Percentiles rank a stretch among this genome's conserved stretches.
Evolutionary conservation across 352 stramenopile species (phyloP).

Genomic region (Pythium coloratum): DNA sequence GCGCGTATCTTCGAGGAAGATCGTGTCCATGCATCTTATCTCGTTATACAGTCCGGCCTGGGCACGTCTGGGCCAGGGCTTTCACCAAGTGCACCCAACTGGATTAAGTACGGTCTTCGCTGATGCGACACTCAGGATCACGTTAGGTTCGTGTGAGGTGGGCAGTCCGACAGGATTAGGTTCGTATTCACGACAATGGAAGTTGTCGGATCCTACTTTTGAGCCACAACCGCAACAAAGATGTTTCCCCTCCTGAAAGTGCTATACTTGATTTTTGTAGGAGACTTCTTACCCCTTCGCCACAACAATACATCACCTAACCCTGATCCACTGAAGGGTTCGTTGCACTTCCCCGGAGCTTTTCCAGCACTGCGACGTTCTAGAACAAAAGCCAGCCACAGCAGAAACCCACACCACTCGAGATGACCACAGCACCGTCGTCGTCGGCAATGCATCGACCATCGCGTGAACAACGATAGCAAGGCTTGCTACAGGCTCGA

Average conservation of each 20-base stretch:
- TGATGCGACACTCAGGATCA: background rate
- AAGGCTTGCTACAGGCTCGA: background rate
- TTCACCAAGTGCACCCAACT: no score
- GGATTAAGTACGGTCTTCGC: no score
- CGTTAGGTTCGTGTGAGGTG: conserved; percentile 17
- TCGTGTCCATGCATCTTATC: no score
- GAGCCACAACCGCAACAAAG: conserved; percentile 29
- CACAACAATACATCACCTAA: conserved; percentile 22
- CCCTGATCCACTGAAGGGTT: conserved; percentile 2
- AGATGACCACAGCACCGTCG: background rate
- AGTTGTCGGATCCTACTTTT: conserved; percentile 33
- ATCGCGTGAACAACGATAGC: background rate
- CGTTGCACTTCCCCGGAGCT: background rate
- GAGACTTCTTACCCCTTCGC: conserved; percentile 24
- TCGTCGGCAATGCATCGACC: background rate
- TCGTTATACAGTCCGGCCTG: no score
- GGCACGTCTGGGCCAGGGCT: no score
- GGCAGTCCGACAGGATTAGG: conserved; percentile 7
- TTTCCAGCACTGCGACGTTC: background rate
- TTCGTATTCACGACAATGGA: conserved; percentile 3
- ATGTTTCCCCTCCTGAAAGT: conserved; percentile 16
- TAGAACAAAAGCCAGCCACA: background rate
- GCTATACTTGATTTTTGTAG: conserved; percentile 25
- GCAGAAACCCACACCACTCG: background rate
- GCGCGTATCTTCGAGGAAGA: no score